Percentiles rank a stretch among this genome's conserved stretches.
Conservation (phyloP, 306 rosid species). For the Rosa lucieae region DNA sequence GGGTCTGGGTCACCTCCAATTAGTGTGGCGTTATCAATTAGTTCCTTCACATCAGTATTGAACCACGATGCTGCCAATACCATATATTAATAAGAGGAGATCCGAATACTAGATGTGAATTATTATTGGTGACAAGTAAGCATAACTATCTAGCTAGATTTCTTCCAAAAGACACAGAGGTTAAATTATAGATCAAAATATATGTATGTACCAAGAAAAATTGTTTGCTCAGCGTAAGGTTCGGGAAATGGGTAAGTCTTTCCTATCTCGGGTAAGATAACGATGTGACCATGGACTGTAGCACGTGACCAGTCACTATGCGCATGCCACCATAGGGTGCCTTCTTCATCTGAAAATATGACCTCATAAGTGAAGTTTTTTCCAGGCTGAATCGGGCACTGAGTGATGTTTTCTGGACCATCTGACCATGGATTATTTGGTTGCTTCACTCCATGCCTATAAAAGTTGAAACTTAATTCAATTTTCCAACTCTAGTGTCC, state of each 20-base stretch:
- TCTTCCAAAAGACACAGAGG: not conserved
- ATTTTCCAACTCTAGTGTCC: not conserved
- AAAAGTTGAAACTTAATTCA: not conserved
- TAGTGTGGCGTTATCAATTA: conserved; percentile 13
- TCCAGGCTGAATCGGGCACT: conserved; percentile 36
- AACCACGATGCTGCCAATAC: conserved; percentile 24
- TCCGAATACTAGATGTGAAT: not conserved
- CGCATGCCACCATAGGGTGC: conserved; percentile 51
- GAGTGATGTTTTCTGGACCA: conserved; percentile 42
- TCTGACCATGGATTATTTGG: conserved; percentile 48
- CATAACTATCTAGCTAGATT: not conserved
- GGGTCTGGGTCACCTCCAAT: conserved; percentile 23
- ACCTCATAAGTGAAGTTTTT: conserved; percentile 29
- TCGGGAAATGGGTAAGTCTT: conserved; percentile 27
- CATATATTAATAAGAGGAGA: no score
- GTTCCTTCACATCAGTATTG: conserved; percentile 17
- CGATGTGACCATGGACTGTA: conserved; percentile 37
- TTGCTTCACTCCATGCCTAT: conserved; percentile 42
- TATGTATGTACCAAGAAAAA: conserved; percentile 17
- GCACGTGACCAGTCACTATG: conserved; percentile 45
- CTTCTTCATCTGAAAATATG: conserved; percentile 38
- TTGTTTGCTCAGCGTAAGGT: conserved; percentile 15
- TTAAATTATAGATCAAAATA: not conserved
- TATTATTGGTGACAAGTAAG: not conserved
- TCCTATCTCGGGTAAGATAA: conserved; percentile 12